phyloP scores from a whole-genome alignment of 352 stramenopile species.

The Peronospora belbahrii region DNA sequence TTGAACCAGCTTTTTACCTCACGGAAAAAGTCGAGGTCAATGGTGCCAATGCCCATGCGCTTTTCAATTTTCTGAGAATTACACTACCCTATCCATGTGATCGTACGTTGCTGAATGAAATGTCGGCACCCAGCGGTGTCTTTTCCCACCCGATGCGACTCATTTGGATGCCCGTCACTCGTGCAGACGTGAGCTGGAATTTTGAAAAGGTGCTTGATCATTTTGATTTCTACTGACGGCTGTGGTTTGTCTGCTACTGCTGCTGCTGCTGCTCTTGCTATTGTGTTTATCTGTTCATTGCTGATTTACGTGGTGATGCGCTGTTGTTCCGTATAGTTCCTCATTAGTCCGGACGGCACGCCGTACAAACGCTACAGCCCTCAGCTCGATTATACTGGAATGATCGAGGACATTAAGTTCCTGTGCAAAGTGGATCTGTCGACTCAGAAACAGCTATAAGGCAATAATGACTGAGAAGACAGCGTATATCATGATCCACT shows the following conservation, averaged over 20 bases:
- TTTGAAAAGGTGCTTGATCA: constrained; percentile 56
- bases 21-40: constrained; percentile 81
- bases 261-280: too few relatives aligned
- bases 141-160: constrained; percentile 79
- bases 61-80: constrained; percentile 75
- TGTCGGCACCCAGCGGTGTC: constrained; percentile 64
- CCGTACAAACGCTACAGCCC: constrained; percentile 77
- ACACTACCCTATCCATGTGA: constrained; percentile 63
- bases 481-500: too few relatives aligned
- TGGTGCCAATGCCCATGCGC: constrained; percentile 62
- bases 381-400: constrained; percentile 53
- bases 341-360: constrained; percentile 68
- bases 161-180: constrained; percentile 80
- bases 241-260: too few relatives aligned
- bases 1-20: constrained; percentile 57
- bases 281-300: not conserved
- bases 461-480: not conserved
- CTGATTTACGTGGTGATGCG: not conserved
- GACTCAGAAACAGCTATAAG: constrained; percentile 35
- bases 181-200: constrained; percentile 75
- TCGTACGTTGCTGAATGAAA: constrained; percentile 71
- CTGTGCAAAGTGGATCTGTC: constrained; percentile 37
- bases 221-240: too few relatives aligned
- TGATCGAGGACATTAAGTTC: constrained; percentile 63
- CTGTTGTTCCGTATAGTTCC: constrained; percentile 36